Evolutionary conservation across 169 alveolate species (phyloP), one percentile per base, ranked within the genome.

Genomic region (Babesia ovis): DNA sequence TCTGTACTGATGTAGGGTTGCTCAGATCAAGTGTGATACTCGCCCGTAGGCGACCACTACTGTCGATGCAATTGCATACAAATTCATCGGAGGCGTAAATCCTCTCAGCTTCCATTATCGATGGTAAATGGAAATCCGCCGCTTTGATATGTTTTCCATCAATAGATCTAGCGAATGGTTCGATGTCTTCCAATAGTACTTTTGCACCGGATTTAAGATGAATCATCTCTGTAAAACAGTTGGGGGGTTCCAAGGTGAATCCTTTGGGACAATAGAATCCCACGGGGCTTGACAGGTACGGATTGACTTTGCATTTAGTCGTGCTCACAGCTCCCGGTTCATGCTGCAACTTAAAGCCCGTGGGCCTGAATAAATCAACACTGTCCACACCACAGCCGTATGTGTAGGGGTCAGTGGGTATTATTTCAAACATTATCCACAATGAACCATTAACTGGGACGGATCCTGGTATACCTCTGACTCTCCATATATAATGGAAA

Each of bases 331-430:
- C 43, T 18, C 27, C 14, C 56, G 12, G 25, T 48, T 20, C 56
- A 6, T 35, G 22, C 12, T 37, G 9, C 41, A 43, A 12, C 27
- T 61, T 18, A 48, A 48, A 48, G 20, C 56, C 56, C 9, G 32
- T 72, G 48, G n/a, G 14, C 1, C 55, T 42, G 61, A 77, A 77
- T 43, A 77, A 29, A 20, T 57, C 61, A 1, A 0, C 41, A 51
- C 73, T 61, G 22, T 68, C 61, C 31, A 53, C 70, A 27, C 85
- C 85, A 54, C 89, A 81, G 2, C 89, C 89, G 43, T 54, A 67
- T 0, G 85, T 81, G 53, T 64, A 71, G 16, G 89, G 89, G 54
- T 81, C 89, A 1, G 89, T 81, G 11, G 89, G 85, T 4, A 81
- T 16, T 3, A 81, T n/a, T 14, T 23, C 23, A 25, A 62, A 20